Conservation (phyloP, 2,329 filamentous ascomycete species). For the Ophiostoma fasciatum region DNA sequence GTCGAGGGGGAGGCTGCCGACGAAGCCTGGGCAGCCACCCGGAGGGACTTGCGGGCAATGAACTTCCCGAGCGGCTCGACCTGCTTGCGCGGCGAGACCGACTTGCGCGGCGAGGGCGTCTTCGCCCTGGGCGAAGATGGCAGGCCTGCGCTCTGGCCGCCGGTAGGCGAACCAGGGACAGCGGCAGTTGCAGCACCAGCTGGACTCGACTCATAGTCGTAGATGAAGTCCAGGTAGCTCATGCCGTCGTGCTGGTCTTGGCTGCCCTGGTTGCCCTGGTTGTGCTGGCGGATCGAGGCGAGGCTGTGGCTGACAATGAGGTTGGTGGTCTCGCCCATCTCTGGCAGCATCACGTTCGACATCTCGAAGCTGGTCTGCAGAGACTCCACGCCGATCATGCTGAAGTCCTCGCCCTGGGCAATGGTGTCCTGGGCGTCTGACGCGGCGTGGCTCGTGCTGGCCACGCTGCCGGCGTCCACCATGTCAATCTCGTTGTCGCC, state of each 20-base stretch:
- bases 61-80: constrained; percentile 7
- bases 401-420: constrained; percentile 17
- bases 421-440: constrained; percentile 14
- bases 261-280: constrained; percentile 10
- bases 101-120: not conserved
- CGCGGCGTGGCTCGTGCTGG: too few species aligned
- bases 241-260: constrained; percentile 1
- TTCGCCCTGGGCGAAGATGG: too few species aligned
- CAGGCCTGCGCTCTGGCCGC: too few species aligned
- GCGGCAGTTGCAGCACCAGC: too few species aligned
- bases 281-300: constrained; percentile 30
- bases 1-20: not conserved
- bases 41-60: constrained; percentile 9
- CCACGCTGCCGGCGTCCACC: too few species aligned
- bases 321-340: constrained; percentile 41
- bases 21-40: constrained; percentile 1
- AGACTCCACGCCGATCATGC: constrained; percentile 14
- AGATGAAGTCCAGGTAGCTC: constrained; percentile 8
- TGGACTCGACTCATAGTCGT: not conserved
- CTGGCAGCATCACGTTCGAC: constrained; percentile 29
- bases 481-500: too few species aligned
- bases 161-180: too few species aligned
- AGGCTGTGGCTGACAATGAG: constrained; percentile 41
- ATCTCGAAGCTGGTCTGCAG: constrained; percentile 10
- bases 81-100: constrained; percentile 6